These are phyloP conservation scores for Scutellaria barbata DNA, from an alignment of 257 asterid genomes.

Conservation along the genomic window DNA sequence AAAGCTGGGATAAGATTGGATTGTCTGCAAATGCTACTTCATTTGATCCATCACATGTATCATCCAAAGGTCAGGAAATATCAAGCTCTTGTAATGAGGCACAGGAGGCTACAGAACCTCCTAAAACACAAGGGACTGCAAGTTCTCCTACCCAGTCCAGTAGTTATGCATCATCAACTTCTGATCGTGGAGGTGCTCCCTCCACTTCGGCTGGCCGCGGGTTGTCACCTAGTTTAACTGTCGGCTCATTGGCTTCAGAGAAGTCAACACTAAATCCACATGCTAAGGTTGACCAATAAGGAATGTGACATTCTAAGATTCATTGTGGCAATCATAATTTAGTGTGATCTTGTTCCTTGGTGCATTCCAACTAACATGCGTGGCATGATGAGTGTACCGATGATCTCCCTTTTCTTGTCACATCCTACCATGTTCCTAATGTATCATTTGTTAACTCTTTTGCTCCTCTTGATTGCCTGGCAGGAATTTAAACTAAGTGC, in stretches of 20 bases:
- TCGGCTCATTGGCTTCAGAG: constrained; percentile 85
- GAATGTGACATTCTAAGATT: not conserved
- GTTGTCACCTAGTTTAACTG: constrained; percentile 81
- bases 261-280: constrained; percentile 86
- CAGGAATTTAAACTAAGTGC: constrained; percentile 94
- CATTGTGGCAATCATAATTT: constrained; percentile 24
- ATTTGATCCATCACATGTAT: constrained; percentile 56
- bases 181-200: constrained; percentile 69
- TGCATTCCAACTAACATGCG: constrained; percentile 20
- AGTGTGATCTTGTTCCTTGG: not conserved
- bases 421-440: not conserved
- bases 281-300: constrained; percentile 68
- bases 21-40: constrained; percentile 73
- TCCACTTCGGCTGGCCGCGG: constrained; percentile 69
- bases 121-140: constrained; percentile 52
- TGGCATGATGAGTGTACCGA: not conserved
- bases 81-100: constrained; percentile 46
- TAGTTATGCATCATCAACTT: constrained; percentile 69
- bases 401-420: not conserved
- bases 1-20: constrained; percentile 53
- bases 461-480: constrained; percentile 32
- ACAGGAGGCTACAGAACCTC: constrained; percentile 45
- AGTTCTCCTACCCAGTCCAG: constrained; percentile 53
- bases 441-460: constrained; percentile 27
- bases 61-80: constrained; percentile 64